A percentile compares a stretch with the other conserved stretches of the same genome.
phyloP scores from a whole-genome alignment of 805 yeast genomes.

The Huiozyma naganishii region DNA sequence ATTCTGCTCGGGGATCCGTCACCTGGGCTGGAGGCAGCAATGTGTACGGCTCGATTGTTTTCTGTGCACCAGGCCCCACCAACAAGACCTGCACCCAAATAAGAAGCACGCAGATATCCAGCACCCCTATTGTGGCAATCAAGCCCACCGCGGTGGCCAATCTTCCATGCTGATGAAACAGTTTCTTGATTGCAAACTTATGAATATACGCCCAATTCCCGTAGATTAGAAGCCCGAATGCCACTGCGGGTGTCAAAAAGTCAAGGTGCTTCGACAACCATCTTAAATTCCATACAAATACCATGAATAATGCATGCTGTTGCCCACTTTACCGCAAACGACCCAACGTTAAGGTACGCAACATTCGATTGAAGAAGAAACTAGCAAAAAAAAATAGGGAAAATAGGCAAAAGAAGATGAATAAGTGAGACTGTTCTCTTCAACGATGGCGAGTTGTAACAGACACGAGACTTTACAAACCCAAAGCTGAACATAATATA shows the following conservation, averaged over 20 bases:
- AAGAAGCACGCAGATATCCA: constrained; percentile 6
- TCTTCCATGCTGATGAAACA: constrained; percentile 8
- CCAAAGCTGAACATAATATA: not conserved
- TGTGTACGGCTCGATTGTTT: not conserved
- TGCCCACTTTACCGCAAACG: too few species aligned
- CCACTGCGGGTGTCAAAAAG: constrained; percentile 1
- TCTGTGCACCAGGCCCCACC: constrained; percentile 22
- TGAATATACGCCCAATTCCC: constrained; percentile 36
- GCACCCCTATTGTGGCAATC: constrained; percentile 8
- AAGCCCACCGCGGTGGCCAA: constrained; percentile 17
- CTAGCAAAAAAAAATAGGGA: too few species aligned
- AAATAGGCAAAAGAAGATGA: too few species aligned
- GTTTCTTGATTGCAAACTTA: constrained; percentile 31
- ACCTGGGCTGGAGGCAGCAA: constrained; percentile 15
- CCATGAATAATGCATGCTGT: not conserved
- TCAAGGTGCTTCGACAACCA: not conserved
- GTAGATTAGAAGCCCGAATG: constrained; percentile 24
- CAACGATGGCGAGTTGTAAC: too few species aligned
- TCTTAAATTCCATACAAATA: not conserved
- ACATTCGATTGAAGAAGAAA: too few species aligned
- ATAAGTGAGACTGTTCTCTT: too few species aligned
- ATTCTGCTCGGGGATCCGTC: not conserved
- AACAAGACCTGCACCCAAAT: constrained; percentile 15
- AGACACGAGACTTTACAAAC: not conserved
- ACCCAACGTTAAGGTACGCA: too few species aligned